A percentile compares a stretch with the other conserved stretches of the same genome.
These are phyloP conservation scores for Salvia miltiorrhiza DNA, from an alignment of 257 asterid genomes.

Conservation along the genomic window DNA sequence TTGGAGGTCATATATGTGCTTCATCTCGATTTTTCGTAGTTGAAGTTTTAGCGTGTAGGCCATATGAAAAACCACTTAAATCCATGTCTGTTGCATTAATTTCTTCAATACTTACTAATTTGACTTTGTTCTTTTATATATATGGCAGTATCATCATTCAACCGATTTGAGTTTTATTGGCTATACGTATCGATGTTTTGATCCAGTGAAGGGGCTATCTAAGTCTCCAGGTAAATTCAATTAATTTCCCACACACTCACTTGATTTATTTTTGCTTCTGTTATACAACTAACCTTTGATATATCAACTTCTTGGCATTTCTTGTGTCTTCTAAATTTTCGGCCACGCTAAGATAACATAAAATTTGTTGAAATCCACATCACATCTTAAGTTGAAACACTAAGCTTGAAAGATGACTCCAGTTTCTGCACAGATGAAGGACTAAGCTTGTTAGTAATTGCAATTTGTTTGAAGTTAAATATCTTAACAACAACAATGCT, in stretches of 20 bases:
- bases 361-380: no score
- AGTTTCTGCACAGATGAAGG: no score
- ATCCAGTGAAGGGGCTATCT: conserved; percentile 56
- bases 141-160: conserved; percentile 53
- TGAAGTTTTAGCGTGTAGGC: no score
- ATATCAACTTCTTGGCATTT: neutral
- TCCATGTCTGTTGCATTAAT: neutral
- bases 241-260: neutral
- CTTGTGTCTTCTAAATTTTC: neutral
- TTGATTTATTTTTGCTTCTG: neutral
- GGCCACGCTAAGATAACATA: no score
- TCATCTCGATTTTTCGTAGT: no score
- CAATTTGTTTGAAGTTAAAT: no score
- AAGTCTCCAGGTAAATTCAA: conserved; percentile 38
- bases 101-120: neutral
- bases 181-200: conserved; percentile 75
- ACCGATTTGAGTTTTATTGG: conserved; percentile 78
- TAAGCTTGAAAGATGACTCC: no score
- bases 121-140: conserved; percentile 4
- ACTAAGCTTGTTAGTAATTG: no score
- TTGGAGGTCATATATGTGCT: no score
- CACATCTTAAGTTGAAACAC: no score
- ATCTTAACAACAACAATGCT: no score
- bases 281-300: neutral
- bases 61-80: neutral